phyloP scores from a whole-genome alignment of 768 basidiomycete species.

The Obba rivulosa region DNA sequence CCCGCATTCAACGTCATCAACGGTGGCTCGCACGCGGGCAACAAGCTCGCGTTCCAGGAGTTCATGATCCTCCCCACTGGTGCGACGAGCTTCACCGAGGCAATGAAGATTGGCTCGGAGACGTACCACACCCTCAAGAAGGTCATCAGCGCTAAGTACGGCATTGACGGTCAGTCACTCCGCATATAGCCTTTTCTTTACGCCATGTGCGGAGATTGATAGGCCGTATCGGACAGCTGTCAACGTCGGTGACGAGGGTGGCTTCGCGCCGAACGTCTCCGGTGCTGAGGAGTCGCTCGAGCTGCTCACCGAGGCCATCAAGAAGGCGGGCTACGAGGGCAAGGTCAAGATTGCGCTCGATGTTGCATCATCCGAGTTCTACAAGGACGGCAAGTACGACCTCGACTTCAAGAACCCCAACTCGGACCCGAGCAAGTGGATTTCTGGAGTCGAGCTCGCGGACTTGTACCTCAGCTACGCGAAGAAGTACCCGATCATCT shows the following conservation, averaged over 20 bases:
- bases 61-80: conserved; percentile 99
- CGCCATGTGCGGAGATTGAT: not conserved
- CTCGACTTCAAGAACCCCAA: conserved; percentile 99
- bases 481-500: conserved; percentile 93
- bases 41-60: conserved; percentile 99
- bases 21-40: conserved; percentile 98
- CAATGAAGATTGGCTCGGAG: conserved; percentile 98
- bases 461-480: conserved; percentile 83
- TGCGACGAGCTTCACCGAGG: conserved; percentile 87
- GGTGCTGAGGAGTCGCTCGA: conserved; percentile 98
- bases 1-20: conserved; percentile 99
- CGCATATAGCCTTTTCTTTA: conserved; percentile 4
- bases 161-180: conserved; percentile 78
- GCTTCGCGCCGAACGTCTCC: conserved; percentile 96
- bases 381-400: conserved; percentile 99
- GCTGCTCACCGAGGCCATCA: conserved; percentile 91
- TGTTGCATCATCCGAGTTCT: conserved; percentile 99
- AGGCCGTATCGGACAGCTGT: conserved; percentile 53
- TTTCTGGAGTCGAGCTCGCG: conserved; percentile 87
- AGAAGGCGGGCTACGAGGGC: conserved; percentile 96
- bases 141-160: conserved; percentile 98
- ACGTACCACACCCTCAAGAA: conserved; percentile 98
- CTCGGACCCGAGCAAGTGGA: conserved; percentile 96
- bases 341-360: conserved; percentile 99
- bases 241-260: conserved; percentile 99